Evolutionary conservation across 176 grass and related monocot genomes (phyloP), one percentile per base, ranked within the genome.

Genomic region (Carex parvula): DNA sequence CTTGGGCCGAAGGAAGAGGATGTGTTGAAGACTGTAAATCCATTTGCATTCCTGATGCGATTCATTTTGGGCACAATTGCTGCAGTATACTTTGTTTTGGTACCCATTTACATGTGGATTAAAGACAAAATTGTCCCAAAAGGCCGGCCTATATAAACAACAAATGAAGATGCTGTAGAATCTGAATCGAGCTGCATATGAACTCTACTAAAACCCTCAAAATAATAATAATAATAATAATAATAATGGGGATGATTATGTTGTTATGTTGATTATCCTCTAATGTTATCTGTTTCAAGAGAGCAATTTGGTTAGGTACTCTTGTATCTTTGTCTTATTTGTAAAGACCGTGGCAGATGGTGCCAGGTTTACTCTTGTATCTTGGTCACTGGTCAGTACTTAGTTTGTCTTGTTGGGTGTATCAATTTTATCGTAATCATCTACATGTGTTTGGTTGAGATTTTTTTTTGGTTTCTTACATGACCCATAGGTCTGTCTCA

Each of bases 31-130:
- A 88, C 93, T 2, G 89, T 93, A 75, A 95, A 99, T 46, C 91
- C 93, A 29, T 79, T 99, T 67, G 70, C 89, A 12, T 92, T 95
- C 88, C 8, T 93, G 84, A 66, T 90, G 2, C 84, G 96, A 62
- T 93, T 99, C 58, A 80, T 90, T 70, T 41, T 95, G 26, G 93
- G 96, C 56, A 92, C 89, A 0, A 88, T 95, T 50, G 90, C 91
- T 5, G 91, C 96, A 1, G 82, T 90, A 14, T 99, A 95, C 83
- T 99, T 80, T 81, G 91, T 95, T 85, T 88, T 99, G 66, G 91
- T 99, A 79, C 96, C 96, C 30, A 88, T 99, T 76, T 99, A 99
- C 84, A 99, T 99, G 96, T 99, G 93, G 96, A 93, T 95, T 82
- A 99, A 99, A 86, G 96, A 99, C 79, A 88, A 94, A 86, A 93